Percentiles rank a stretch among this genome's conserved stretches.
Evolutionary conservation across 2,329 filamentous ascomycete genomes (phyloP).

Genomic region (Didymella segeticola): DNA sequence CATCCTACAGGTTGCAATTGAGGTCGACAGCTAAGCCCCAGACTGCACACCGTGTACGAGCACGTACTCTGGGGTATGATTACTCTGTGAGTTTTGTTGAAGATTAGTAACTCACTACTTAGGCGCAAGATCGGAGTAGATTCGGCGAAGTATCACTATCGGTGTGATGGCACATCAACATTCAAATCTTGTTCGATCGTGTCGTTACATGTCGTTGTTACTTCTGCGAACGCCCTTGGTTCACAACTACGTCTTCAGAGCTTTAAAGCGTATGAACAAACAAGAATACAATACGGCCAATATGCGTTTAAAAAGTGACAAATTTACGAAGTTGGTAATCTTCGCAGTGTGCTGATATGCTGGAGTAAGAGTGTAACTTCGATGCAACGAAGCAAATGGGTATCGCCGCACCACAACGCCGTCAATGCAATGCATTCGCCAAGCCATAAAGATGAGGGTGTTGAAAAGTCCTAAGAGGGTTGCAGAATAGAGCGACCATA

Average conservation of each 20-base stretch:
- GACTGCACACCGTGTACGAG: too few species aligned
- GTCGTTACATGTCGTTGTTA: constrained; percentile 8
- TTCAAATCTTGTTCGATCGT: constrained; percentile 1
- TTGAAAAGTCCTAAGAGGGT: constrained; percentile 3
- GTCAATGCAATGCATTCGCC: constrained; percentile 42
- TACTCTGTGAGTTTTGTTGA: neutral
- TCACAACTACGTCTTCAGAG: neutral
- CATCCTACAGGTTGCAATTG: neutral
- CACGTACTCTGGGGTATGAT: neutral
- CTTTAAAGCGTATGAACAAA: neutral
- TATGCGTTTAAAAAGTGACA: neutral
- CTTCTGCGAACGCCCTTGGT: neutral
- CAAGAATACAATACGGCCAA: neutral
- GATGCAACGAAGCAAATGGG: constrained; percentile 35
- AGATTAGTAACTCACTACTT: neutral
- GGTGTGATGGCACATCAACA: neutral
- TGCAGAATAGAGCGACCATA: neutral
- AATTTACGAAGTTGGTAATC: neutral
- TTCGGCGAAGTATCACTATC: constrained; percentile 9
- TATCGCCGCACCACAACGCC: constrained; percentile 42
- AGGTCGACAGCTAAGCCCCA: neutral
- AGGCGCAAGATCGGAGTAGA: constrained; percentile 12
- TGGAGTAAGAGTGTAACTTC: constrained; percentile 16
- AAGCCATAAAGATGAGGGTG: constrained; percentile 20
- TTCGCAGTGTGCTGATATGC: neutral